These are phyloP conservation scores for Thalassiosira mediterranea DNA, from an alignment of 352 stramenopile species.

Conservation along the genomic window DNA sequence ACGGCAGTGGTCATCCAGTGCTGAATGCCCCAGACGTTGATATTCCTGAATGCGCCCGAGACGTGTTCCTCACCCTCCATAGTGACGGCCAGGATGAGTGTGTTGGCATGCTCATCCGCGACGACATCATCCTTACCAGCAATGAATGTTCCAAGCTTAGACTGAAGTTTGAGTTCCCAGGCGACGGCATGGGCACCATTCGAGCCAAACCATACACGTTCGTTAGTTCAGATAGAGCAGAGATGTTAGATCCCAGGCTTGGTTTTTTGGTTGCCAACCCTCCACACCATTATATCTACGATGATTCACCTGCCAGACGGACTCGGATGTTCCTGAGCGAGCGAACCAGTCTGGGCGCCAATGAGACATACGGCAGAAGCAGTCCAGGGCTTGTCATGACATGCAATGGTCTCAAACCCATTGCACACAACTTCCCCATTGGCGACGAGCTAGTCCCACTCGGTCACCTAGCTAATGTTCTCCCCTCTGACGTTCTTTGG, in stretches of 20 bases:
- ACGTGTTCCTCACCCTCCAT: neutral
- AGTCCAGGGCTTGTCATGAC: conserved; percentile 3
- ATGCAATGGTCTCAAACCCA: conserved; percentile 14
- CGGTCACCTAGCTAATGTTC: neutral
- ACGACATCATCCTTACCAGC: conserved; percentile 29
- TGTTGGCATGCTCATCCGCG: conserved; percentile 11
- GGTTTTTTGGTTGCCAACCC: conserved; percentile 12
- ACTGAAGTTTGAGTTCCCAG: conserved; percentile 5
- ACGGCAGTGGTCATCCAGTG: too few species aligned
- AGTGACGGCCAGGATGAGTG: neutral
- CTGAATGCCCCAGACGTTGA: too few species aligned
- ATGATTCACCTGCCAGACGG: neutral
- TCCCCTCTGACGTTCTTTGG: conserved; percentile 12
- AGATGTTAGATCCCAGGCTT: conserved; percentile 4
- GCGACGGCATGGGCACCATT: neutral
- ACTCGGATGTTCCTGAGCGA: conserved; percentile 19
- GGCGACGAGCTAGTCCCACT: conserved; percentile 11
- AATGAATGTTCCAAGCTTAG: conserved; percentile 5
- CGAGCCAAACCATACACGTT: neutral
- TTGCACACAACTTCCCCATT: conserved; percentile 21
- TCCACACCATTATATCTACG: conserved; percentile 3
- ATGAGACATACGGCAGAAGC: conserved; percentile 1
- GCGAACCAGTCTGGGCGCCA: neutral
- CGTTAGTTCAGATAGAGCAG: conserved; percentile 9
- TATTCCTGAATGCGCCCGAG: neutral